Evolutionary conservation across 495 filamentous ascomycete genomes (phyloP), one percentile per base, ranked within the genome.

Genomic region (Lindgomyces ingoldianus): DNA sequence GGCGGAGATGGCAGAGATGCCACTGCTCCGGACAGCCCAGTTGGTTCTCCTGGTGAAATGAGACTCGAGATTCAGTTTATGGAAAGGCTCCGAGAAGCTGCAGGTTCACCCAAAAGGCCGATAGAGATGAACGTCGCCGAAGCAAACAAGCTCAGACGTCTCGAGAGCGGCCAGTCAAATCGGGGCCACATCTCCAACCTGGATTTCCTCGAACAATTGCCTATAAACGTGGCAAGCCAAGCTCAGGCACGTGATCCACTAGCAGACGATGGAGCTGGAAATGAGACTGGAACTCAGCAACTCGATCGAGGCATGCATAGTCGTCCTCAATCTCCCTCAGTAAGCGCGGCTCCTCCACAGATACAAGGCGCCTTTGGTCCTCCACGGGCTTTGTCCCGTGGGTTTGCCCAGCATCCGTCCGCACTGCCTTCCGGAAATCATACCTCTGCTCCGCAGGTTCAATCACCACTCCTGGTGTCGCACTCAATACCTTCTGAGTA

Each of bases 71-170:
- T 36, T 3, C 24, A 12, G 1, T 41, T 44, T 39, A 44, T 51
- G 19, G 41, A 62, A 33, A 41, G 18, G 4, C 22, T 21, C n/a
- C 59, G 22, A 36, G 25, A 46, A 16, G 12, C 36, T 3, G 47
- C 26, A 3, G 14, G 4, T 18, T 10, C 36, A 46, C 18, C 22
- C 10, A 62, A 56, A 25, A 62, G 60, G 39, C 49, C 41, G 11
- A 14, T 22, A 6, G 60, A 56, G 26, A n/a, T 25, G 14, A 24
- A 30, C 16, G 24, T 11, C 14, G 6, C 6, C 3, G 21, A 24
- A 27, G 41, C 41, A 33, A 27, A 47, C 41, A 62, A 54, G 53
- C 49, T 49, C n/a, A 54, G 33, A 11, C 60, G 50, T 24, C 2
- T 48, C 1, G 36, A 24, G 26, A 51, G 25, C 27, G 22, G 16